Base-by-base conservation (phyloP, 352 stramenopile species). In the Phytophthora melonis region DNA sequence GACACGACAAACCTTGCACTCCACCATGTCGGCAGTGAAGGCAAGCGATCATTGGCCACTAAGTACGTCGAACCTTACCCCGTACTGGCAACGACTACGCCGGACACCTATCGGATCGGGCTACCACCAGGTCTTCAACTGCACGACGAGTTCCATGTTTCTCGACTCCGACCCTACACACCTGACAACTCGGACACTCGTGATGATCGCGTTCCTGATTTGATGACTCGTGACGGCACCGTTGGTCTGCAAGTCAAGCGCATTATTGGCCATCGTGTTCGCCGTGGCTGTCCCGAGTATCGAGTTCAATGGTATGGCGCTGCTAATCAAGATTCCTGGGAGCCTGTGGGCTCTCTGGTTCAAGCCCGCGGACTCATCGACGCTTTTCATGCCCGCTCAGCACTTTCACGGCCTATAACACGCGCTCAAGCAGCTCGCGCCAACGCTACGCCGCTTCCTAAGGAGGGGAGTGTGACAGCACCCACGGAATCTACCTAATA, bases 131-230 rank as follows among this genome's bases (percentile, higher is more conserved):
- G 30, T 18, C 43, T 70, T 14, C 11, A 58, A 27, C 43, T 59
- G 1, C 63, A 58, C 23, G 63, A 70, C 14, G 27, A 70, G 8
- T 62, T 60, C 18, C 23, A 56, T n/a, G 53, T 61, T 14, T 62
- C 63, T 56, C n/a, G 54, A 25, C 52, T 57, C 4, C 14, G 39
- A 11, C 52, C 4, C 4, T 69, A 63, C 41, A 59, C 10, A 18
- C 60, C 27, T n/a, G 60, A 59, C 23, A 11, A 18, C 32, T 54
- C 49, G 0, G 32, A 9, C n/a, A 55, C 49, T 41, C 49, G 60
- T 4, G 19, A 53, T 13, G 34, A 47, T 21, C 49, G 32, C 13
- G 34, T 67, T 39, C 49, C 60, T 19, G 49, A 39, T 4, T 13
- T 67, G 9, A 59, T 67, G 30, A 67, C 47, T 18, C 49, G 49